Conservation (phyloP, 2,329 filamentous ascomycete genomes). For the Pseudocercospora ulei region DNA sequence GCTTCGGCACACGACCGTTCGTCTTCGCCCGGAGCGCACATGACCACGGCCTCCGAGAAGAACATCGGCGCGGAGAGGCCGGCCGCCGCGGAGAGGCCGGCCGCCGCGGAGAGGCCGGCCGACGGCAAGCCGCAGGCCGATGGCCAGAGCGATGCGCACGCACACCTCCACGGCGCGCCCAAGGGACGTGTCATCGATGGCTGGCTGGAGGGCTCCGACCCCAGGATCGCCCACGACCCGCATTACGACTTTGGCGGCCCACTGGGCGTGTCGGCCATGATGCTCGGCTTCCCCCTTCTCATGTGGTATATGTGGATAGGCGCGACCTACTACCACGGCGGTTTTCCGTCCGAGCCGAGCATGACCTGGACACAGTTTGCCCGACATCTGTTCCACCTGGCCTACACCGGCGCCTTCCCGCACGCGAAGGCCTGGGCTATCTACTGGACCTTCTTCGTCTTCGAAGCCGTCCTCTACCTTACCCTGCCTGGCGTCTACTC, state of each 20-base stretch:
- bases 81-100: constrained; percentile 10
- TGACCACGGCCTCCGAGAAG: constrained; percentile 17
- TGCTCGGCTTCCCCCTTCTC: constrained; percentile 82
- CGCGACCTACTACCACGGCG: constrained; percentile 81
- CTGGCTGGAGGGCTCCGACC: constrained; percentile 34
- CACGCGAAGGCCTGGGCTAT: constrained; percentile 74
- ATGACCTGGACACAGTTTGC: constrained; percentile 58
- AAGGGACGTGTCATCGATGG: constrained; percentile 37
- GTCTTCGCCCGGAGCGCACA: constrained; percentile 29
- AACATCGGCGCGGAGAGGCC: constrained; percentile 4
- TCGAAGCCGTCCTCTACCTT: constrained; percentile 74
- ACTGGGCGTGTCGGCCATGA: constrained; percentile 68
- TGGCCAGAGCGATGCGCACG: constrained; percentile 34
- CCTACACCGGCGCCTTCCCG: constrained; percentile 78
- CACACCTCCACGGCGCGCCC: constrained; percentile 31
- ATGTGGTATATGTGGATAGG: constrained; percentile 99
- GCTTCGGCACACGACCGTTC: constrained; percentile 32
- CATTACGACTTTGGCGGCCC: constrained; percentile 79
- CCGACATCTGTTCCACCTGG: constrained; percentile 58
- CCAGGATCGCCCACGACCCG: constrained; percentile 41
- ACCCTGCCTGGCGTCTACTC: constrained; percentile 76
- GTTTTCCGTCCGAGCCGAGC: constrained; percentile 51
- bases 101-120: no score
- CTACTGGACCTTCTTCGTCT: constrained; percentile 88
- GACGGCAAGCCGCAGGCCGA: constrained; percentile 28